Evolutionary conservation across 768 basidiomycete genomes (phyloP), one percentile per base, ranked within the genome.

Genomic region (Exsudoporus frostii): DNA sequence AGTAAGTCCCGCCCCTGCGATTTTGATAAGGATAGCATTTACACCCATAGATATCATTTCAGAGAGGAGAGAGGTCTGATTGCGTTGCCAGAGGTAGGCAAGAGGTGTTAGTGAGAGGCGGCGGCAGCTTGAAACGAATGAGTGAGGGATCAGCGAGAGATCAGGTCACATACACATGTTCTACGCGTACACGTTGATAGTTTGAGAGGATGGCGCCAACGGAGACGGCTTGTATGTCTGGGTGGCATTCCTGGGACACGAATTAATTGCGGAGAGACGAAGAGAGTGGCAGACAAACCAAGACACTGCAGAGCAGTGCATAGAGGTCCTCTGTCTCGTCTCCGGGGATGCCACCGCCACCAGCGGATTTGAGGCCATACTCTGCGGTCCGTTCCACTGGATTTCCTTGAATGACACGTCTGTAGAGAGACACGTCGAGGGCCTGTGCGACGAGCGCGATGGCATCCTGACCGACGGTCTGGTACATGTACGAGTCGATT

Each of bases 301-400:
- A 86, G 51, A 98, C 91, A 19, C 76, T 73, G 17, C 72, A 73
- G 19, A 99, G 74, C 29, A 99, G 70, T 20, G 74, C 78, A 60
- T 82, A 83, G 27, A 99, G 78, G 72, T 99, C 97, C 66, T 99
- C 97, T 0, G 97, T 98, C 74, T 99, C 97, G 69, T 99, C 97
- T 4, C 93, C 95, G 32, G 67, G 59, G 20, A 85, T 74, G 3
- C 86, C 89, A 37, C 74, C 72, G 1, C 68, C 63, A 45, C 59
- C 72, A n/a, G 75, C 71, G 39, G 72, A 73, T 57, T 86, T 77
- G 56, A 79, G 76, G 30, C 96, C 97, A 71, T 99, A 99, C 67
- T 98, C 93, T 11, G 81, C 74, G 42, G 85, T 84, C 69, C 88
- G 86, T 48, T 91, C 85, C 10, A 98, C 70, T 2, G 97, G 88